Conservation (phyloP, 106 monocot genomes). For the Gastrodia elata region DNA sequence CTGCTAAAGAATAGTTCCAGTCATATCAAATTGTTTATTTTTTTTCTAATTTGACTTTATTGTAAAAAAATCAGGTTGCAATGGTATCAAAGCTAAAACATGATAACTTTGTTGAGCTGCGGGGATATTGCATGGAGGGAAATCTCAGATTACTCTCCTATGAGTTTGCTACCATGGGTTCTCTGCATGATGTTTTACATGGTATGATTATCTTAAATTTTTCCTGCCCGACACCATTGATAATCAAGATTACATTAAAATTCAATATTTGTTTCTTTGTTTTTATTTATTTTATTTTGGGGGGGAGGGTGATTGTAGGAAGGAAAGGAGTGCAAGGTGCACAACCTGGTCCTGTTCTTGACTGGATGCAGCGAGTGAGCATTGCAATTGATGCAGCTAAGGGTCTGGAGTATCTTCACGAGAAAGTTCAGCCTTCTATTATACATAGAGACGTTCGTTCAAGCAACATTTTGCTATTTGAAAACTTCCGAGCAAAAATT, state of each 20-base stretch:
- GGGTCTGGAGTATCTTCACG: slow-evolving; percentile 90
- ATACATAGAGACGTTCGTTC: slow-evolving; percentile 89
- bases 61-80: slow-evolving; percentile 27
- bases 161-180: slow-evolving; percentile 60
- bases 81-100: slow-evolving; percentile 42
- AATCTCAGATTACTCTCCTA: slow-evolving; percentile 36
- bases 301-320: slow-evolving; percentile 27
- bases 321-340: slow-evolving; percentile 94
- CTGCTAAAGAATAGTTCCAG: not conserved
- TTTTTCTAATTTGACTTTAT: not conserved
- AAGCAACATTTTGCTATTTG: slow-evolving; percentile 90
- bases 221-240: not conserved
- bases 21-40: slow-evolving; percentile 1
- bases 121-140: slow-evolving; percentile 45
- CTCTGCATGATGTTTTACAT: slow-evolving; percentile 57
- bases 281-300: not conserved
- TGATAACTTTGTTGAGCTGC: slow-evolving; percentile 44
- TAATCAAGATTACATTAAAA: not conserved
- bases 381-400: slow-evolving; percentile 94
- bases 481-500: slow-evolving; percentile 85
- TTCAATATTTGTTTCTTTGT: not conserved
- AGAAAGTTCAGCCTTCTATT: slow-evolving; percentile 78
- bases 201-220: slow-evolving; percentile 19
- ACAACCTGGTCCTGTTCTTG: slow-evolving; percentile 84
- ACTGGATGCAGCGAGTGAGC: slow-evolving; percentile 83